Percentiles rank a stretch among this genome's conserved stretches.
Evolutionary conservation across 2,329 filamentous ascomycete species (phyloP).

Genomic region (Allantophomopsis lycopodina): DNA sequence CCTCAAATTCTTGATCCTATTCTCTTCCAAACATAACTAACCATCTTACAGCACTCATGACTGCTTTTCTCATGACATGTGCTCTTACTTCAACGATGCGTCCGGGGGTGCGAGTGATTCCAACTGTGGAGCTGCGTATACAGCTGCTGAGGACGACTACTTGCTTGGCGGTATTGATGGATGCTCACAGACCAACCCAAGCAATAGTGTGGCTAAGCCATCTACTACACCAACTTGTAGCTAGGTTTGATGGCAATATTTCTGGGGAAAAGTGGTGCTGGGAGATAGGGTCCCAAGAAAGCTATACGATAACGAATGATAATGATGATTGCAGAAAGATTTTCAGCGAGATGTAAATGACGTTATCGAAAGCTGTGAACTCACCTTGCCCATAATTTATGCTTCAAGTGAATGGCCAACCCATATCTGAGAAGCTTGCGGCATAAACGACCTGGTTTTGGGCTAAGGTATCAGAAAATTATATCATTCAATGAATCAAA

Average conservation of each 20-base stretch:
- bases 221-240: slow-evolving; percentile 14
- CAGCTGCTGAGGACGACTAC: slow-evolving; percentile 28
- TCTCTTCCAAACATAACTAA: too few species aligned
- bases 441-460: too few species aligned
- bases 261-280: neutral
- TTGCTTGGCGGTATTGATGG: slow-evolving; percentile 19
- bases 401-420: too few species aligned
- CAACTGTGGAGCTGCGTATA: slow-evolving; percentile 31
- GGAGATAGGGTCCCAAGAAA: neutral
- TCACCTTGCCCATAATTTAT: too few species aligned
- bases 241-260: slow-evolving; percentile 2
- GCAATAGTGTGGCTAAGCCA: slow-evolving; percentile 14
- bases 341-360: too few species aligned
- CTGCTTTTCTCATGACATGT: slow-evolving; percentile 35
- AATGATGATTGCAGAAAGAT: too few species aligned
- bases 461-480: too few species aligned
- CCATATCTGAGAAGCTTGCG: too few species aligned
- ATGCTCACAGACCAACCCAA: slow-evolving; percentile 22
- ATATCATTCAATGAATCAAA: too few species aligned
- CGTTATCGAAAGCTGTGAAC: too few species aligned
- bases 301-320: too few species aligned
- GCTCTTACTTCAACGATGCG: slow-evolving; percentile 34
- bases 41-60: slow-evolving; percentile 24
- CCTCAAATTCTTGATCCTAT: neutral
- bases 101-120: slow-evolving; percentile 21